These are phyloP conservation scores for Trichoderma gamsii DNA, from an alignment of 495 filamentous ascomycete genomes.

Conservation along the genomic window DNA sequence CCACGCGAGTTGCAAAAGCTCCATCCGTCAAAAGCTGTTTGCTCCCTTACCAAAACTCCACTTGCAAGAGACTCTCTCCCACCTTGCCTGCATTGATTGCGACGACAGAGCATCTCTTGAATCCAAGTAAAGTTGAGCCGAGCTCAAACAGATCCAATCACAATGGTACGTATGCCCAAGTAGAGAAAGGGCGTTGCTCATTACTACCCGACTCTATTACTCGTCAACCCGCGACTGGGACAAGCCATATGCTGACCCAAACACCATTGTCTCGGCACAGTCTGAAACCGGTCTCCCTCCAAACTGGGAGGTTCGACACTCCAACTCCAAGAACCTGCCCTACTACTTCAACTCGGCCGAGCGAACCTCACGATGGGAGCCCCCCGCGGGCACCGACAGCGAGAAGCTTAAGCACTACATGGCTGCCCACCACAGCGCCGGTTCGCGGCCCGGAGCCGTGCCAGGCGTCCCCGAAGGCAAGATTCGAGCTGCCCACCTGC, in stretches of 20 bases:
- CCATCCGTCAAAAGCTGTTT: too few relatives aligned
- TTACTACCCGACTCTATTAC: too few relatives aligned
- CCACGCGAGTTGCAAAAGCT: neutral
- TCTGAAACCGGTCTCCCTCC: conserved; percentile 75
- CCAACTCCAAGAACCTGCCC: conserved; percentile 93
- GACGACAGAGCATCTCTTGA: neutral
- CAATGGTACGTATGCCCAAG: conserved; percentile 1
- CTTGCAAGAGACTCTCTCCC: neutral
- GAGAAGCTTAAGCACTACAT: conserved; percentile 91
- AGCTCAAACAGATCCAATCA: neutral
- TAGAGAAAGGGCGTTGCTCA: too few relatives aligned
- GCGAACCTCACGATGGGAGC: conserved; percentile 89
- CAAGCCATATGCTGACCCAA: neutral
- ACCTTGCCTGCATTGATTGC: neutral
- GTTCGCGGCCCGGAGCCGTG: conserved; percentile 41
- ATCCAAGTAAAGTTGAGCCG: neutral
- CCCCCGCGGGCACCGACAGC: conserved; percentile 75
- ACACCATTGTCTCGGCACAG: conserved; percentile 30
- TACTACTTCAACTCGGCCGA: conserved; percentile 91
- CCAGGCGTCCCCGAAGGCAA: conserved; percentile 59
- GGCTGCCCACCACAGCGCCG: conserved; percentile 66
- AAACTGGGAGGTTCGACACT: conserved; percentile 91
- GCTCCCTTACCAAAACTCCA: neutral
- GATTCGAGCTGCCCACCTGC: conserved; percentile 83
- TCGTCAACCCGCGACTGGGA: too few relatives aligned